Base-by-base conservation (phyloP, 108 stramenopile genomes). In the Cafeteria roenbergensis region DNA sequence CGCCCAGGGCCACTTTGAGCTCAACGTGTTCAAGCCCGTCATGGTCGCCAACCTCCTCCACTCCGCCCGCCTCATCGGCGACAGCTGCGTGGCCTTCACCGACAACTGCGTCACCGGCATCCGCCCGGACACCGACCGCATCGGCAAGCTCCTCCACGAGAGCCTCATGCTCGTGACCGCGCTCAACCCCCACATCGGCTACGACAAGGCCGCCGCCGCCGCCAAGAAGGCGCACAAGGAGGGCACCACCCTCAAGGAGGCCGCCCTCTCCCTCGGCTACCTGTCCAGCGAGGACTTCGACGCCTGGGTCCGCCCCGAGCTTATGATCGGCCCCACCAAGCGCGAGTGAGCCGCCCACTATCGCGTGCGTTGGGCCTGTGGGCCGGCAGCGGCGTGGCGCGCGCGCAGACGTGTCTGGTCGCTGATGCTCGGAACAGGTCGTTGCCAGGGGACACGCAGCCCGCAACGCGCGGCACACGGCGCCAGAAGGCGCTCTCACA, bases 1-100 rank as follows among this genome's bases (percentile, higher is more conserved):
- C 12, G 79, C 87, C 37, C 90, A 98, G 71, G 96, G 96, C 31
- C 93, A 93, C 56, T 94, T 98, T 68, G 94, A 98, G 75, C 80
- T 95, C 58, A 98, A 98, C 73, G 92, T 94, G 25, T 98, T 94
- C 86, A 98, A 95, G 74, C 94, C 95, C 14, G 85, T 97, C 64
- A 97, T 97, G 91, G 77, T 79, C 29, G 83, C 88, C 30, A 92
- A 91, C 56, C 68, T 95, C 9, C 80, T 97, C 56, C 79, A 88
- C 25, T 92, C 90, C 58, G 89, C 91, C n/a, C 73, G 90, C 30
- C 70, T 97, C 58, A 64, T 97, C 60, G 95, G 93, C 31, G 91
- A 97, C 76, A 81, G 89, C 24, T 60, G 81, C 31, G 59, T 72
- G 21, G 79, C 79, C 71, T 97, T 97, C 71, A 77, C 95, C 1